Evolutionary conservation across 768 basidiomycete species (phyloP), one percentile per base, ranked within the genome.

Genomic region (Suillus hirtellus): DNA sequence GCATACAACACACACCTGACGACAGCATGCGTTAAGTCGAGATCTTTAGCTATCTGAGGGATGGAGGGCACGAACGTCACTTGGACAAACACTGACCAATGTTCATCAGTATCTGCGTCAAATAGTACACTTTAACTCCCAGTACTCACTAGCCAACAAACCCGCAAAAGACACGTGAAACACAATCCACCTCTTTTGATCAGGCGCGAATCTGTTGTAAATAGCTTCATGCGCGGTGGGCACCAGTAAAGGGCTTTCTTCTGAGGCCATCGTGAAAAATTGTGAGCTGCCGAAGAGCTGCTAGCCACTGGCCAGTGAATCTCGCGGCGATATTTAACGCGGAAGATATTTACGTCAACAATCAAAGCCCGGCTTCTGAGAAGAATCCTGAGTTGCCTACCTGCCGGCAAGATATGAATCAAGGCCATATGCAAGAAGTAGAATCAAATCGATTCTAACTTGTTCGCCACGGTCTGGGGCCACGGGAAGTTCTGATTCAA

Each of bases 21-120:
- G 21, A 88, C 73, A 11, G 80, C 63, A 0, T 80, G 80, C 0
- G 86, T 84, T 0, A 87, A 80, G n/a, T 81, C 59, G 4, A 92
- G 70, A 63, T 92, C 89, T 27, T 73, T 72, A 2, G 89, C 85
- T 63, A 92, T 85, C 54, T 87, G 80, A 0, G 89, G 88, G 59
- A 92, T 88, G 0, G 85, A 83, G 0, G 89, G 89, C 0, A 89
- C 79, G 70, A 92, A 89, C 0, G 85, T 82, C 0, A 84, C 86
- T 9, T 84, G 80, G 0, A 88, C 84, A 64, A 91, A 85, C 24
- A 88, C 89, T 91, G 63, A 50, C n/a, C 27, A 12, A 60, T 6
- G 6, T 9, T 17, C 4, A 17, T 60, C 3, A 34, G 35, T 19
- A 15, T 24, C 21, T 17, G 37, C n/a, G 21, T 14, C 14, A 31